Percentiles rank a stretch among this genome's conserved stretches.
phyloP scores from a whole-genome alignment of 2,329 filamentous ascomycete species.

The Fusarium newnesense region DNA sequence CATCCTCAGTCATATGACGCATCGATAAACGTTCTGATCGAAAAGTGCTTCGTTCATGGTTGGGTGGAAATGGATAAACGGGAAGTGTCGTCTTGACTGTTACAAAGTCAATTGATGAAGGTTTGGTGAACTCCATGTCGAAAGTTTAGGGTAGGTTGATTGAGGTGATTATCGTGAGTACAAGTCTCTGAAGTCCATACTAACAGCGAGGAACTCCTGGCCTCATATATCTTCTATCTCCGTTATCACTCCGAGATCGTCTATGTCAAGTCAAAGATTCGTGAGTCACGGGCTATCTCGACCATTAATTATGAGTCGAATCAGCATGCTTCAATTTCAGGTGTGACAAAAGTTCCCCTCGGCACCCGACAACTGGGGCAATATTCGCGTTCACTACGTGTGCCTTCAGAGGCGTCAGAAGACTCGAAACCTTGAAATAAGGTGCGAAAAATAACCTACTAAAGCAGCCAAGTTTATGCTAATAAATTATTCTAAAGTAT shows the following conservation, averaged over 20 bases:
- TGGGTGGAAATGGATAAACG: constrained; percentile 53
- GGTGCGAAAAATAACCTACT: background rate
- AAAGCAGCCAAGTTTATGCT: too few relatives aligned
- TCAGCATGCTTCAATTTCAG: background rate
- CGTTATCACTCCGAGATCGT: background rate
- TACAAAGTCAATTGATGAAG: constrained; percentile 45
- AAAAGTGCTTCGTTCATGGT: constrained; percentile 52
- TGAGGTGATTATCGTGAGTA: background rate
- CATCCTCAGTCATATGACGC: constrained; percentile 59
- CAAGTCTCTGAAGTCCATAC: background rate
- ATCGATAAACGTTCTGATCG: constrained; percentile 66
- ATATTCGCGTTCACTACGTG: background rate
- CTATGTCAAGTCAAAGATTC: background rate
- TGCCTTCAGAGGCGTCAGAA: too few relatives aligned
- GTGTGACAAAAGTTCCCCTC: constrained; percentile 16
- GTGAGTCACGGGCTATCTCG: constrained; percentile 7
- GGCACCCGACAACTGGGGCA: background rate
- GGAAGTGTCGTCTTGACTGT: constrained; percentile 62
- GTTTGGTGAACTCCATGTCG: constrained; percentile 32
- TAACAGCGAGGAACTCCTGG: background rate
- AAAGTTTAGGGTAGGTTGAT: constrained; percentile 3
- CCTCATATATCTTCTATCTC: background rate
- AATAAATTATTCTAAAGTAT: too few relatives aligned
- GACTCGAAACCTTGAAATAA: background rate
- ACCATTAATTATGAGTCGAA: background rate